Conservation (phyloP, 495 filamentous ascomycete genomes). For the Aspergillus campestris region DNA sequence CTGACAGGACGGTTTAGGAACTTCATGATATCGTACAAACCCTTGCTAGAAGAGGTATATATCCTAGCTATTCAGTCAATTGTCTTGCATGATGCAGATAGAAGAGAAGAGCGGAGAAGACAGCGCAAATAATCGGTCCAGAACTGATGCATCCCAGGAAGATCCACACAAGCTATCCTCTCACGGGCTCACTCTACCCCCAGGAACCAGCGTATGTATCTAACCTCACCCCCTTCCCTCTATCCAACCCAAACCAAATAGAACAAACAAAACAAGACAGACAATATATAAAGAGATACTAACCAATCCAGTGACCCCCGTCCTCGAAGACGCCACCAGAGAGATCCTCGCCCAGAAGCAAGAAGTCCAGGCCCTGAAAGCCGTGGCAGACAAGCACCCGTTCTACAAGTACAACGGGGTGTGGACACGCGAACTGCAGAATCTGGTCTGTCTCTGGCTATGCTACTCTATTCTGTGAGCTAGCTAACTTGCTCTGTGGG, state of each 20-base stretch:
- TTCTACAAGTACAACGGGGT: conserved; percentile 93
- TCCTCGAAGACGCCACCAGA: conserved; percentile 33
- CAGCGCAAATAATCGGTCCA: no score
- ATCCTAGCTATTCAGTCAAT: background rate
- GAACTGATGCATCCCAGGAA: conserved; percentile 20
- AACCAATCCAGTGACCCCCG: conserved; percentile 26
- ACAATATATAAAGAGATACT: background rate
- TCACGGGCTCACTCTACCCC: conserved; percentile 87
- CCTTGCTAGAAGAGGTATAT: conserved; percentile 61
- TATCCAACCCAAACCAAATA: conserved; percentile 3
- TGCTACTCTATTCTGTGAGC: background rate
- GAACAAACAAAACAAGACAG: no score
- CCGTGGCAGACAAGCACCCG: conserved; percentile 69
- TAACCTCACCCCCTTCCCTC: no score
- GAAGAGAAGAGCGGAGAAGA: no score
- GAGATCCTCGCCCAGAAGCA: conserved; percentile 37
- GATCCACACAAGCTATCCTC: conserved; percentile 68
- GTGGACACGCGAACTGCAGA: conserved; percentile 81
- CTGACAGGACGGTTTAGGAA: conserved; percentile 39
- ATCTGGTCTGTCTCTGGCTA: conserved; percentile 44
- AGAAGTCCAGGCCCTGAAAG: conserved; percentile 46
- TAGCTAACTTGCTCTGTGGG: background rate
- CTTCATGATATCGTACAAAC: conserved; percentile 71
- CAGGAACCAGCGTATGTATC: conserved; percentile 57
- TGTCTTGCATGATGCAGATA: no score